A percentile compares a stretch with the other conserved stretches of the same genome.
Conservation (phyloP, 1,139 yeast genomes). For the Kluyveromyces sp. region DNA sequence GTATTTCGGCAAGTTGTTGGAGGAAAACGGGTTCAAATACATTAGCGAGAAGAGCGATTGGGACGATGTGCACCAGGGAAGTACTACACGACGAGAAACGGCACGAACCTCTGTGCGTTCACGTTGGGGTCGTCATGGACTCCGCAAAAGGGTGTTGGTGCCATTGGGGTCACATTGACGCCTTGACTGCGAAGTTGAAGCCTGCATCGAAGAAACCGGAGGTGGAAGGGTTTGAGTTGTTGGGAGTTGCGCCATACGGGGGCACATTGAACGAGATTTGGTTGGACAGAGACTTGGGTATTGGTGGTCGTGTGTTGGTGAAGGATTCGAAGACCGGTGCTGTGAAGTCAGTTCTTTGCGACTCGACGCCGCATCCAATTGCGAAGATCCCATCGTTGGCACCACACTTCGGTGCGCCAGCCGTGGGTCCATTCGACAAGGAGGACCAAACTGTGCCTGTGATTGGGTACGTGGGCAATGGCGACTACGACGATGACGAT, state of each 20-base stretch:
- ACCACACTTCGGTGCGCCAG: conserved; percentile 52
- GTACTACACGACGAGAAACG: conserved; percentile 51
- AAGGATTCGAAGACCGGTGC: conserved; percentile 30
- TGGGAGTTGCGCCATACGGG: conserved; percentile 63
- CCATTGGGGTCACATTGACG: conserved; percentile 57
- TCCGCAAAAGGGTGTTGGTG: conserved; percentile 49
- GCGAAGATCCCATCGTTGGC: conserved; percentile 61
- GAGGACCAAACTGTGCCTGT: conserved; percentile 62
- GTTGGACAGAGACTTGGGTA: conserved; percentile 63
- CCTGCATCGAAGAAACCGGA: conserved; percentile 43
- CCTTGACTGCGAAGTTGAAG: conserved; percentile 49
- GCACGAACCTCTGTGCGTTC: conserved; percentile 50
- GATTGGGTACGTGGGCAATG: conserved; percentile 37
- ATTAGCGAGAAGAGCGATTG: conserved; percentile 46
- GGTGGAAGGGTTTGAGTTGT: conserved; percentile 52
- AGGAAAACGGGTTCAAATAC: conserved; percentile 45
- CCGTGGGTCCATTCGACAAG: conserved; percentile 46
- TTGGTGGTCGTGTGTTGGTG: conserved; percentile 54
- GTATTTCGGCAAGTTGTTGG: conserved; percentile 37
- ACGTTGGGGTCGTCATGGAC: conserved; percentile 51
- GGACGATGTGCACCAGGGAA: conserved; percentile 32
- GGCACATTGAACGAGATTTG: conserved; percentile 49
- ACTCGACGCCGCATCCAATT: conserved; percentile 55
- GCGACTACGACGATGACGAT: conserved; percentile 28
- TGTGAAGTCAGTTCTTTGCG: conserved; percentile 40